Evolutionary conservation across 768 basidiomycete species (phyloP).

Genomic region (Amanita molliuscula): DNA sequence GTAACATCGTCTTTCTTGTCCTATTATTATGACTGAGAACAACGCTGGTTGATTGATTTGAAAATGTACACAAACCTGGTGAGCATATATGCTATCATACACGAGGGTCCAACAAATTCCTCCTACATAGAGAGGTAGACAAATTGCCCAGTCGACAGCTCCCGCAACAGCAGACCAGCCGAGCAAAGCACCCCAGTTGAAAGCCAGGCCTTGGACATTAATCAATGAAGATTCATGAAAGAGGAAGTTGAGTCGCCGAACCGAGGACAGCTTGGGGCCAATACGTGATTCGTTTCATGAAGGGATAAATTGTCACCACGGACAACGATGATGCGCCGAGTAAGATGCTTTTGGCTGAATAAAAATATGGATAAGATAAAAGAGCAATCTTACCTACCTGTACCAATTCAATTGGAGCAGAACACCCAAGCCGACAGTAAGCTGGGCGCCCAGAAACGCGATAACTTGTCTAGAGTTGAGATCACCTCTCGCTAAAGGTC

Average conservation of each 20-base stretch:
- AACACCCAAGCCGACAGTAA: constrained; percentile 75
- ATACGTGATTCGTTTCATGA: constrained; percentile 95
- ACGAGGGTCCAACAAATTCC: constrained; percentile 91
- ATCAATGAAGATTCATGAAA: not conserved
- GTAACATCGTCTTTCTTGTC: constrained; percentile 88
- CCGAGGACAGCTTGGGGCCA: constrained; percentile 97
- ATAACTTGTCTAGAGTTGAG: constrained; percentile 68
- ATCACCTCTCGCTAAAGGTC: constrained; percentile 82
- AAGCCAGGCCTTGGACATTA: constrained; percentile 61
- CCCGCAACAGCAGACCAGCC: constrained; percentile 95
- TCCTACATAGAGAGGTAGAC: constrained; percentile 82
- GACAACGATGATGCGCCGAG: constrained; percentile 88
- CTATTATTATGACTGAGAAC: constrained; percentile 24
- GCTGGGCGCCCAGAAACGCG: constrained; percentile 72
- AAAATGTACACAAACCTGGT: constrained; percentile 51
- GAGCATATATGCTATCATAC: constrained; percentile 97
- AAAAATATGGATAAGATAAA: not conserved
- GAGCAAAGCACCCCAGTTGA: constrained; percentile 94
- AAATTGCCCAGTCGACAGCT: constrained; percentile 68
- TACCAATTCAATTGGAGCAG: constrained; percentile 91
- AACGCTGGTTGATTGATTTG: constrained; percentile 1
- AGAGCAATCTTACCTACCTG: constrained; percentile 46
- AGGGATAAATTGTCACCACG: constrained; percentile 81
- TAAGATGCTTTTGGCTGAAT: constrained; percentile 50
- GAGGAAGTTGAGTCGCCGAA: constrained; percentile 23